A percentile compares a stretch with the other conserved stretches of the same genome.
These are phyloP conservation scores for Acaromyces ingoldii DNA, from an alignment of 1,284 basidiomycete species.

Conservation along the genomic window DNA sequence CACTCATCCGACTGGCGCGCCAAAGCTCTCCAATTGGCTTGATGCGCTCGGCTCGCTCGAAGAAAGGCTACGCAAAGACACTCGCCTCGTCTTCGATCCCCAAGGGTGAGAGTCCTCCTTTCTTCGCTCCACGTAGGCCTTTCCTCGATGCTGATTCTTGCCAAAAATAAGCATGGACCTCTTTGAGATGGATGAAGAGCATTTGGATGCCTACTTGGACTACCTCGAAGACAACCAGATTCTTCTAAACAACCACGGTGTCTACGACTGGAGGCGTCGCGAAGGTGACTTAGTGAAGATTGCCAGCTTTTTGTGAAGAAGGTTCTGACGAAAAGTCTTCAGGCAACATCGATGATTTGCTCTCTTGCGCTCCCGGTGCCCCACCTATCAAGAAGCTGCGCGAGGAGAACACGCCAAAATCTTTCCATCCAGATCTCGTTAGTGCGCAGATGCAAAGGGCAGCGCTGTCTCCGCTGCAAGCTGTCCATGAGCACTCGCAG, in stretches of 20 bases:
- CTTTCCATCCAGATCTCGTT: no score
- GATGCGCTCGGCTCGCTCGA: not conserved
- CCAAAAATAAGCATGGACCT: not conserved
- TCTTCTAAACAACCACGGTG: not conserved
- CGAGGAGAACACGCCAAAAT: no score
- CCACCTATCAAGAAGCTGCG: no score
- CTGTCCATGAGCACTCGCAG: no score
- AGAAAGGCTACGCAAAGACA: not conserved
- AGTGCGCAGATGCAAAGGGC: no score
- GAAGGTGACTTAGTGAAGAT: no score
- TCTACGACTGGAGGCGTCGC: not conserved
- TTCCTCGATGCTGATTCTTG: no score
- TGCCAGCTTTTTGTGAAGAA: no score
- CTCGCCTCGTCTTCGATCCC: not conserved
- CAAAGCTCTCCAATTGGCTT: not conserved
- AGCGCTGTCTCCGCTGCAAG: no score
- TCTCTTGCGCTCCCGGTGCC: conserved; percentile 1
- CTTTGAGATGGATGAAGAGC: conserved; percentile 3
- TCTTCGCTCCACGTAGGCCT: not conserved
- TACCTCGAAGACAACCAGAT: conserved; percentile 4
- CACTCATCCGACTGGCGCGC: not conserved
- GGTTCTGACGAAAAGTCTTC: no score
- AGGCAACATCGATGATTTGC: conserved; percentile 2
- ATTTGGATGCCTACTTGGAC: conserved; percentile 6
- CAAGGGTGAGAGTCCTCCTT: not conserved